Base-by-base conservation (phyloP, 2,329 filamentous ascomycete species). In the Thermothelomyces thermophilus region DNA sequence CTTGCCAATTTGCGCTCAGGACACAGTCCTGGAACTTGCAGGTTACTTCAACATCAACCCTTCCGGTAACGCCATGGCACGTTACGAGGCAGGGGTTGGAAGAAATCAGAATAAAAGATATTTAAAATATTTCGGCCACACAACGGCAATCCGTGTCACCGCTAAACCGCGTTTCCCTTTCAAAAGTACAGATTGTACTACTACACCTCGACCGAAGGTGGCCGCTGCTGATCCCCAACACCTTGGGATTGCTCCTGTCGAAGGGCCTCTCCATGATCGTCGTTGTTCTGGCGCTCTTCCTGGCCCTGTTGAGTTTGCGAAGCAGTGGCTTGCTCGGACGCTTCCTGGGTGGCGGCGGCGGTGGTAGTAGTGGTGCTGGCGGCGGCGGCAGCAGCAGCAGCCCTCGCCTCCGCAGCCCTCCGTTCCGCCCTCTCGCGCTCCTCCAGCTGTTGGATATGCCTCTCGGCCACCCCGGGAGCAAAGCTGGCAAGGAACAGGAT, bases 401-500 rank as follows among this genome's bases (percentile, higher is more conserved):
- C 68, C 1, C 65, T 67, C 5, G 65, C 68, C 24, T 66, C 70
- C 34, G 67, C 69, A 51, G 76, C 71, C 56, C 66, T 66, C 22
- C 72, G 66, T 56, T 74, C 74, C 2, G 64, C 69, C 43, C 72
- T 67, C 34, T 71, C 73, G 48, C 77, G 73, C 3, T 73, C 75
- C 57, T 80, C 77, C 2, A 80, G 63, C 39, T 77, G 72, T 20
- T 75, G 76, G 53, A 85, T 83, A 54, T 85, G 82, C 42, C 80
- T 70, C 64, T 85, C 82, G 1, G 80, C 80, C 20, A 85, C 74
- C 9, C 82, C 82, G 1, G 82, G 82, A 1, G 81, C 79, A 53
- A 85, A 74, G 61, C 82, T 85, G 17, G 82, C 82, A 19, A 85
- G 67, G 59, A 85, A 84, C 20, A 85, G 68, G 14, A 84, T 71